These are phyloP conservation scores for Vigna trinervia DNA, from an alignment of 306 rosid genomes.

Conservation along the genomic window DNA sequence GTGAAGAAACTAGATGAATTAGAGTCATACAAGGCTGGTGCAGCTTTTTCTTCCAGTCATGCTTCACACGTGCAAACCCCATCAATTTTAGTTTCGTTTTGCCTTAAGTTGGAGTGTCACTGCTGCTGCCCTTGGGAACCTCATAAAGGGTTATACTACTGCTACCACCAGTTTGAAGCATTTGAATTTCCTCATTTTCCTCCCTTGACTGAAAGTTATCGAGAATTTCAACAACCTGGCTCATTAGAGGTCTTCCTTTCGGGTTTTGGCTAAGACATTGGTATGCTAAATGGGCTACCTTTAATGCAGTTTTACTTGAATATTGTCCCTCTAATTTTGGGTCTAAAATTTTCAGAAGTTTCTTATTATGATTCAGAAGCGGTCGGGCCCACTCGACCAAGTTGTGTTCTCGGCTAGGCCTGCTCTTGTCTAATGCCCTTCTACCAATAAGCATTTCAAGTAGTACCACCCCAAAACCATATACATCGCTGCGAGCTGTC, in stretches of 20 bases:
- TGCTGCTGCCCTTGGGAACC: conserved; percentile 60
- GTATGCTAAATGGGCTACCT: conserved; percentile 77
- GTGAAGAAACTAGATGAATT: conserved; percentile 38
- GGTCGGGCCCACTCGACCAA: conserved; percentile 97
- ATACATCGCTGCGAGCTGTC: conserved; percentile 92
- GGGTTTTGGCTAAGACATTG: conserved; percentile 96
- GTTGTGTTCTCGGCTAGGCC: conserved; percentile 92
- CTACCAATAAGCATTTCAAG: conserved; percentile 93
- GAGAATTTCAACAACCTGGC: conserved; percentile 78
- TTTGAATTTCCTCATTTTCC: conserved; percentile 60
- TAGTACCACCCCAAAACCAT: conserved; percentile 92
- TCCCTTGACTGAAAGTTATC: conserved; percentile 61
- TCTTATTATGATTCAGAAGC: conserved; percentile 78
- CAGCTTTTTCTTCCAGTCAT: conserved; percentile 44
- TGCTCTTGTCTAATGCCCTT: conserved; percentile 89
- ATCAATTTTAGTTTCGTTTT: conserved; percentile 32
- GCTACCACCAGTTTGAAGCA: conserved; percentile 66
- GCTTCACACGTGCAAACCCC: conserved; percentile 40
- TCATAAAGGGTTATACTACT: conserved; percentile 71
- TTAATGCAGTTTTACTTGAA: conserved; percentile 64
- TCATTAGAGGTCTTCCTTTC: conserved; percentile 89
- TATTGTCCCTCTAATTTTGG: conserved; percentile 90
- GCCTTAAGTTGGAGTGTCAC: conserved; percentile 38
- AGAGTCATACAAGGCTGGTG: conserved; percentile 46
- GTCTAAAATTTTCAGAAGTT: conserved; percentile 73